phyloP scores from a whole-genome alignment of 2,329 filamentous ascomycete species.

The Trichoderma endophyticum region DNA sequence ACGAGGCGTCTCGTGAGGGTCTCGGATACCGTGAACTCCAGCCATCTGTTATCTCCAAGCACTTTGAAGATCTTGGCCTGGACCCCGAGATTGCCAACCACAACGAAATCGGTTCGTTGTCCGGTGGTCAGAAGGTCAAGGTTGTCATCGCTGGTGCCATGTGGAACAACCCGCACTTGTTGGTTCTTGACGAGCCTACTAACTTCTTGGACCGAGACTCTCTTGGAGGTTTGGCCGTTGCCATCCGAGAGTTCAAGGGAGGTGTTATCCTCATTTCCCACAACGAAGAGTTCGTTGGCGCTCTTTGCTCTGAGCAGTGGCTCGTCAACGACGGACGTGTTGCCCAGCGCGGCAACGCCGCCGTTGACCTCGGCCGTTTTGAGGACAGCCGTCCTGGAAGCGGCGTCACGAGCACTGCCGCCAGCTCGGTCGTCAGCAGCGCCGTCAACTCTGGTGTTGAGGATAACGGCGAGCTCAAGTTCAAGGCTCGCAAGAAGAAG shows the following conservation, averaged over 20 bases:
- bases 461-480: conserved; percentile 77
- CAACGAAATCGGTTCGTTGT: conserved; percentile 94
- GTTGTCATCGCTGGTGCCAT: conserved; percentile 93
- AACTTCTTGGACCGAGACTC: conserved; percentile 99
- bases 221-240: conserved; percentile 91
- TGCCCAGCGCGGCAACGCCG: conserved; percentile 74
- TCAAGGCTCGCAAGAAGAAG: conserved; percentile 90
- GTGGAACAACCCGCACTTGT: conserved; percentile 98
- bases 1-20: conserved; percentile 97
- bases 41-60: conserved; percentile 91
- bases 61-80: conserved; percentile 94
- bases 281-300: conserved; percentile 98
- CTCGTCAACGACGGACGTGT: conserved; percentile 86
- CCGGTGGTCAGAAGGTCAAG: conserved; percentile 98
- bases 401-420: conserved; percentile 52
- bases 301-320: conserved; percentile 94
- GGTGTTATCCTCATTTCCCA: conserved; percentile 99
- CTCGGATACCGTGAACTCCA: conserved; percentile 92
- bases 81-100: conserved; percentile 98
- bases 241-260: conserved; percentile 96
- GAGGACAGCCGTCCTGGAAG: conserved; percentile 72
- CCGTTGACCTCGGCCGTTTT: conserved; percentile 76
- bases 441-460: conserved; percentile 78
- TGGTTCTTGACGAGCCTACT: conserved; percentile 97
- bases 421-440: conserved; percentile 53